Conservation (phyloP, 371 early-diverging fungal genomes). For the Mucor lusitanicus region DNA sequence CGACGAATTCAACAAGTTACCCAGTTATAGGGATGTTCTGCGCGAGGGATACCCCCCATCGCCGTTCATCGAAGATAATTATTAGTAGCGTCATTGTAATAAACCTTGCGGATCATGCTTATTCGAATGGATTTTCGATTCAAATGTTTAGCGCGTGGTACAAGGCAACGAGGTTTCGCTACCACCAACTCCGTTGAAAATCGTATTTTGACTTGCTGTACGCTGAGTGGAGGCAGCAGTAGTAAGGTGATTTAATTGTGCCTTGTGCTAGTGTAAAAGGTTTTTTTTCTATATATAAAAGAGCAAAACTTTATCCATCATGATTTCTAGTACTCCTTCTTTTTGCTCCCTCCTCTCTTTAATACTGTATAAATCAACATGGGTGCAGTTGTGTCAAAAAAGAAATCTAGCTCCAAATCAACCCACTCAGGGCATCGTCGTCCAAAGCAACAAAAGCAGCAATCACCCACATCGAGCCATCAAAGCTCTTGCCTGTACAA, state of each 20-base stretch:
- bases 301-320: neutral
- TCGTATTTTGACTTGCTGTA: neutral
- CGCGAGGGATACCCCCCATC: slow-evolving; percentile 24
- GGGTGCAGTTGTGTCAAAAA: neutral
- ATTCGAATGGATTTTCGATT: neutral
- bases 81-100: neutral
- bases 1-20: slow-evolving; percentile 7
- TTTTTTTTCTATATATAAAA: neutral
- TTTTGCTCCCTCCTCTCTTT: neutral
- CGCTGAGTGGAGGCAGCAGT: neutral
- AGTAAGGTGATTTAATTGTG: neutral
- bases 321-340: no score
- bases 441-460: neutral
- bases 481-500: neutral
- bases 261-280: neutral
- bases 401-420: neutral
- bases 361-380: neutral
- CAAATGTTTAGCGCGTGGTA: slow-evolving; percentile 2
- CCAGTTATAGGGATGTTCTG: slow-evolving; percentile 18
- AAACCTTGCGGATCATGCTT: neutral
- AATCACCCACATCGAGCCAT: neutral
- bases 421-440: neutral
- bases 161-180: slow-evolving; percentile 12
- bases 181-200: slow-evolving; percentile 4
- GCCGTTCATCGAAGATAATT: slow-evolving; percentile 18